These are phyloP conservation scores for Trichoderma oligosporum DNA, from an alignment of 2,329 filamentous ascomycete genomes.

Conservation along the genomic window DNA sequence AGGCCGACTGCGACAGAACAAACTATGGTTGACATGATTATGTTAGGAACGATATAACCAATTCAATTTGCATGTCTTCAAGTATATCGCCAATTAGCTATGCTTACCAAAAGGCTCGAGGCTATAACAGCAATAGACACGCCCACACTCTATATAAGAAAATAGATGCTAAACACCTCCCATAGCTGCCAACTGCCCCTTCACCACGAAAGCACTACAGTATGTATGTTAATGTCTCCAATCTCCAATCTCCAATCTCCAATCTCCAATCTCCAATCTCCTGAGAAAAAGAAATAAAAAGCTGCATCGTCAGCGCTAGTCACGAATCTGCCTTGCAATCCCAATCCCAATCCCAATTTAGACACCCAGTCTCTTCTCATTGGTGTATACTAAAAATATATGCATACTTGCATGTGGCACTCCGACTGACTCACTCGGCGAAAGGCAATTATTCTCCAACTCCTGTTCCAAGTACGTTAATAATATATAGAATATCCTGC, in stretches of 20 bases:
- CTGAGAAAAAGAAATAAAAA: neutral
- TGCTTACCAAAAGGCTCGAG: neutral
- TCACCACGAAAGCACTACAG: too few species aligned
- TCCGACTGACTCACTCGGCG: slow-evolving; percentile 9
- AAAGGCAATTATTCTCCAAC: neutral
- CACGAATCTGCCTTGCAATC: too few species aligned
- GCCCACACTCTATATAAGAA: slow-evolving; percentile 21
- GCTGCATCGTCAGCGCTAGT: neutral
- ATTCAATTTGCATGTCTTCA: slow-evolving; percentile 8
- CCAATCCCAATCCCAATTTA: neutral
- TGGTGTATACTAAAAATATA: neutral
- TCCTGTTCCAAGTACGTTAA: neutral
- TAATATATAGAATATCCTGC: too few species aligned
- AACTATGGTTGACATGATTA: slow-evolving; percentile 33
- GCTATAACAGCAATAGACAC: slow-evolving; percentile 25
- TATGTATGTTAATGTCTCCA: too few species aligned
- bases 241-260: too few species aligned
- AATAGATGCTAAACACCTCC: slow-evolving; percentile 22
- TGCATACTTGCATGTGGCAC: neutral
- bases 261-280: too few species aligned
- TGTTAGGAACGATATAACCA: slow-evolving; percentile 41
- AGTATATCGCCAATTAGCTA: neutral
- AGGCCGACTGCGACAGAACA: slow-evolving; percentile 36
- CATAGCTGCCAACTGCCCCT: too few species aligned
- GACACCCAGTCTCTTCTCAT: neutral